Evolutionary conservation across 768 basidiomycete genomes (phyloP).

Genomic region (Tephrocybe sp.): DNA sequence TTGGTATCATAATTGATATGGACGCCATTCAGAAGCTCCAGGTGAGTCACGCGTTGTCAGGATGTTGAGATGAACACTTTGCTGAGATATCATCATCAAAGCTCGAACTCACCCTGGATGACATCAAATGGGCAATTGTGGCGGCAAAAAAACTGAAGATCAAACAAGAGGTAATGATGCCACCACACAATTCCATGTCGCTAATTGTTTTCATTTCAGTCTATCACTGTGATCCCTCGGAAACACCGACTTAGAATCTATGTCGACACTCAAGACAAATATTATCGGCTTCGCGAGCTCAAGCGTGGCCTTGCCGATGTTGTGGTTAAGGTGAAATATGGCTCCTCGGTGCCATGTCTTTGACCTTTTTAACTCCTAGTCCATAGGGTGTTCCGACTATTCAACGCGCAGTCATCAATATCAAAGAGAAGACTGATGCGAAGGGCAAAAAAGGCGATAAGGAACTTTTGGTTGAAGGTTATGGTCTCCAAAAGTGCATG

Average conservation of each 20-base stretch:
- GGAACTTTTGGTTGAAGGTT: conserved; percentile 94
- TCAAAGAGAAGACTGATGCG: conserved; percentile 83
- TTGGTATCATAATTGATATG: conserved; percentile 89
- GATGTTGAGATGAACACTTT: background rate
- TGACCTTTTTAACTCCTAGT: conserved; percentile 1
- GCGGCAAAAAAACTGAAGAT: conserved; percentile 88
- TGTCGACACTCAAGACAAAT: conserved; percentile 75
- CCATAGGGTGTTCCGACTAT: conserved; percentile 81
- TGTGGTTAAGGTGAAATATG: conserved; percentile 75
- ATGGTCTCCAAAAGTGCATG: conserved; percentile 97
- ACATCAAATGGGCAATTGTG: conserved; percentile 91
- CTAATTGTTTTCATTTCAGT: conserved; percentile 37
- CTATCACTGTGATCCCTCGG: conserved; percentile 74
- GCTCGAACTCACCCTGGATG: conserved; percentile 92
- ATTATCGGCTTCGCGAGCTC: conserved; percentile 81
- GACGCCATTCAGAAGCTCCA: conserved; percentile 89
- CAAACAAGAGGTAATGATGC: conserved; percentile 66
- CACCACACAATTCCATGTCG: background rate
- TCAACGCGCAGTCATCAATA: conserved; percentile 93
- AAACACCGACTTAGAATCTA: conserved; percentile 79
- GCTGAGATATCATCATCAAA: conserved; percentile 26
- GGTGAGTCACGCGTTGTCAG: conserved; percentile 36
- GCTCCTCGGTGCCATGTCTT: background rate
- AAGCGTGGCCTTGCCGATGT: conserved; percentile 83
- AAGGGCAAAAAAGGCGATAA: conserved; percentile 86